These are phyloP conservation scores for Venturia oleaginea DNA, from an alignment of 2,329 filamentous ascomycete genomes.

Conservation along the genomic window DNA sequence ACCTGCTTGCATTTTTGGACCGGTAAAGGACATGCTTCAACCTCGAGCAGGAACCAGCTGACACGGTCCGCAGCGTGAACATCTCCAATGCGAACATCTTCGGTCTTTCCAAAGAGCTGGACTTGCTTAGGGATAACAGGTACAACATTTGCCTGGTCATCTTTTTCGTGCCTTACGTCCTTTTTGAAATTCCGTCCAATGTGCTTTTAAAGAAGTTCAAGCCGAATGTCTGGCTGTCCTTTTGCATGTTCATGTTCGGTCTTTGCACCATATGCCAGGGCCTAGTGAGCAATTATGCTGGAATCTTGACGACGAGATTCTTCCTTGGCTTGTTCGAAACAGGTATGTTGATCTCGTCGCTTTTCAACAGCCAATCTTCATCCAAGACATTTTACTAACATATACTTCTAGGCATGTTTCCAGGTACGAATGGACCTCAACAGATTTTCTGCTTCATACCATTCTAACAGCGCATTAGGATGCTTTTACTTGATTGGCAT, in stretches of 20 bases:
- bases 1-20: conserved; percentile 41
- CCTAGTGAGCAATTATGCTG: conserved; percentile 65
- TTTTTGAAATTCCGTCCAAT: conserved; percentile 46
- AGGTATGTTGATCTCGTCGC: conserved; percentile 35
- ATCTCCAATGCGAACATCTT: conserved; percentile 46
- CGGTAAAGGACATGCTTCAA: conserved; percentile 22
- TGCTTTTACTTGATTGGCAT: conserved; percentile 65
- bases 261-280: conserved; percentile 68
- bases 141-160: conserved; percentile 45
- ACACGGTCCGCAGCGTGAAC: conserved; percentile 34
- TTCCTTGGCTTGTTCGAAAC: conserved; percentile 60
- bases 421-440: not conserved
- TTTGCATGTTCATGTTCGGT: conserved; percentile 80
- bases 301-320: conserved; percentile 68
- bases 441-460: not conserved
- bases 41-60: not conserved
- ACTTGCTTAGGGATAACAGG: conserved; percentile 32
- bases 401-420: not conserved
- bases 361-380: not conserved
- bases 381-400: not conserved
- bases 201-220: conserved; percentile 43
- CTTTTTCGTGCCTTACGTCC: conserved; percentile 46
- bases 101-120: conserved; percentile 38
- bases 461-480: not conserved
- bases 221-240: conserved; percentile 50